Evolutionary conservation across 441 rosid genomes (phyloP), one percentile per base, ranked within the genome.

Genomic region (Adansonia madagascariensis): DNA sequence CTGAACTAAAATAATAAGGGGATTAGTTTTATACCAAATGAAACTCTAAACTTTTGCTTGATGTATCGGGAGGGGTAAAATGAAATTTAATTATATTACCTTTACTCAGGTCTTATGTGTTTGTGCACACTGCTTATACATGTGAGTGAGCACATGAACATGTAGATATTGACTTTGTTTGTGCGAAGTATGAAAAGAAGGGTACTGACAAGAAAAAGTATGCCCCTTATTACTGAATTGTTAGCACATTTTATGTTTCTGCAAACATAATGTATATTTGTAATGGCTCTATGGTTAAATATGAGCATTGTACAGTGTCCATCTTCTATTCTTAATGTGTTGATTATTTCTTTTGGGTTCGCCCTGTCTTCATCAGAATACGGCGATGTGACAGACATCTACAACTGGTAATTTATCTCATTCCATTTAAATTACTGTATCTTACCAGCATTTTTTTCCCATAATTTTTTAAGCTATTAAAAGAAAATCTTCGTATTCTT

Each of bases 361-460:
- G 6, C 18, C 2, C 55, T 77, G 43, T 71, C 53, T 74, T 47
- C 97, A 94, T 75, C 95, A 93, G 99, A 94, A 80, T 94, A 92
- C 77, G 99, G 98, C 80, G 98, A 94, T 76, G 95, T 94, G 89
- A 93, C 99, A 5, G 93, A 93, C 86, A 93, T 96, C 77, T 94
- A 96, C 84, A 97, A 86, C 87, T 97, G 98, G 99, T 97, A 92
- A 87, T 70, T 74, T 75, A 59, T 55, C 46, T 52, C 74, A 50
- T 11, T 43, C 50, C 41, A 4, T 65, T 65, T 41, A 65, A 47
- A 4, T 65, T 66, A 44, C 72, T 67, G 9, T 67, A 11, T 67
- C 73, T 79, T 74, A 56, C 70, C 75, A 17, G 44, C 53, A 66
- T 66, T 66, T 43, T 66, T 66, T 52, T 66, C 24, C n/a, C 31